phyloP scores from a whole-genome alignment of 306 rosid genomes.

The Vigna mungo region DNA sequence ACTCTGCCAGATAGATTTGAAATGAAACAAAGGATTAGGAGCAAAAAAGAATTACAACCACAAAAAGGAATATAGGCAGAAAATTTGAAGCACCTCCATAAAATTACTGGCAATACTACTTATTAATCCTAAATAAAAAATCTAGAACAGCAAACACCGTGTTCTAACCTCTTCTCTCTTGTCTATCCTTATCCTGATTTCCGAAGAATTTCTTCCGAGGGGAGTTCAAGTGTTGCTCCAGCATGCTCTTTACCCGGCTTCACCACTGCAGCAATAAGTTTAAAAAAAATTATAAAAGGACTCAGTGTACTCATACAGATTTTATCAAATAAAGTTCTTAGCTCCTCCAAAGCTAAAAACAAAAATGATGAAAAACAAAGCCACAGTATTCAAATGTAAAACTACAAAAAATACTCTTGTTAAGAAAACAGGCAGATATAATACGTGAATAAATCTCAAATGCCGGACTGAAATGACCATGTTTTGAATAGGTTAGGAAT shows the following conservation, averaged over 20 bases:
- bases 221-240: conserved; percentile 91
- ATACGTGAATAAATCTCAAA: background rate
- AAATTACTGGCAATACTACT: conserved; percentile 35
- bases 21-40: conserved; percentile 24
- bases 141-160: background rate
- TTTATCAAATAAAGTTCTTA: background rate
- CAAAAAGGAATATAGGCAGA: conserved; percentile 27
- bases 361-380: background rate
- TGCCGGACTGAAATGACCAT: background rate
- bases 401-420: background rate
- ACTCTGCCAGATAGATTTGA: conserved; percentile 21
- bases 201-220: conserved; percentile 66
- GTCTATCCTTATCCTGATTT: conserved; percentile 36
- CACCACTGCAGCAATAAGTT: conserved; percentile 63
- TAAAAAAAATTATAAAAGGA: background rate
- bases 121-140: conserved; percentile 38
- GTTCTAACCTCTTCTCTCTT: conserved; percentile 44
- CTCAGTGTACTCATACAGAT: conserved; percentile 1
- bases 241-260: conserved; percentile 82
- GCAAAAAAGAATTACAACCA: conserved; percentile 25
- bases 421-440: background rate
- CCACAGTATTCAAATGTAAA: background rate
- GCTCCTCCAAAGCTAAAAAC: background rate
- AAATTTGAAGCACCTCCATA: conserved; percentile 29
- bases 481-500: too few species aligned